Evolutionary conservation across 1,284 basidiomycete species (phyloP).

Genomic region (Moniliella sp.): DNA sequence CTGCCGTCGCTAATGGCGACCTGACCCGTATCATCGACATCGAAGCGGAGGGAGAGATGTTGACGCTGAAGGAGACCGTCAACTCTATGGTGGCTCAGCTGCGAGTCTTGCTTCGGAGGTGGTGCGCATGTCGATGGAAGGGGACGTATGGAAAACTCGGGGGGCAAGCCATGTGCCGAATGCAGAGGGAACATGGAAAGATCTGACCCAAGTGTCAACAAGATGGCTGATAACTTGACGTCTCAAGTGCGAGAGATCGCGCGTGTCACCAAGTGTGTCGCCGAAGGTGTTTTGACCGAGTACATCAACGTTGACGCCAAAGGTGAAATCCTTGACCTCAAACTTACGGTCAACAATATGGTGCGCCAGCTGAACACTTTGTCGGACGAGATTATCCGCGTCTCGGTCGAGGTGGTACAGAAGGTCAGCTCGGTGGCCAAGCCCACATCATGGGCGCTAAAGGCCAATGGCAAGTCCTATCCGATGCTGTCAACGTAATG

Average conservation of each 20-base stretch:
- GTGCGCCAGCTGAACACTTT: conserved; percentile 27
- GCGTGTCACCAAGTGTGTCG: conserved; percentile 43
- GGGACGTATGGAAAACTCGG: conserved; percentile 31
- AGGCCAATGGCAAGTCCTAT: conserved; percentile 36
- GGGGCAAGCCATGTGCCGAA: conserved; percentile 34
- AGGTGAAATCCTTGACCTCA: conserved; percentile 87
- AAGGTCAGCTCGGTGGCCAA: conserved; percentile 66
- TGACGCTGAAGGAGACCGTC: conserved; percentile 58
- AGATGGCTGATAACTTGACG: conserved; percentile 35
- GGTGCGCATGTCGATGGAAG: conserved; percentile 34
- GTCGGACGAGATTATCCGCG: conserved; percentile 41
- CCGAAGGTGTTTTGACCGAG: conserved; percentile 67
- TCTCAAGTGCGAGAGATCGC: conserved; percentile 33
- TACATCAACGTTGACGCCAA: conserved; percentile 84
- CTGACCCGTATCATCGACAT: conserved; percentile 43
- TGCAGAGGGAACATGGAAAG: conserved; percentile 37
- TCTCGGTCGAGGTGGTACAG: conserved; percentile 69
- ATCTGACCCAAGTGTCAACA: conserved; percentile 37
- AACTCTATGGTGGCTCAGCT: conserved; percentile 75
- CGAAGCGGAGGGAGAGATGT: conserved; percentile 74
- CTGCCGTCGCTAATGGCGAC: conserved; percentile 51
- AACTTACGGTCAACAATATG: conserved; percentile 37
- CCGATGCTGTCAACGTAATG: conserved; percentile 35
- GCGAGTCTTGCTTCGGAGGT: conserved; percentile 56
- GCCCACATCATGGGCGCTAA: conserved; percentile 47